Evolutionary conservation across 805 yeast species (phyloP).

Genomic region (Lipomyces yamadae): DNA sequence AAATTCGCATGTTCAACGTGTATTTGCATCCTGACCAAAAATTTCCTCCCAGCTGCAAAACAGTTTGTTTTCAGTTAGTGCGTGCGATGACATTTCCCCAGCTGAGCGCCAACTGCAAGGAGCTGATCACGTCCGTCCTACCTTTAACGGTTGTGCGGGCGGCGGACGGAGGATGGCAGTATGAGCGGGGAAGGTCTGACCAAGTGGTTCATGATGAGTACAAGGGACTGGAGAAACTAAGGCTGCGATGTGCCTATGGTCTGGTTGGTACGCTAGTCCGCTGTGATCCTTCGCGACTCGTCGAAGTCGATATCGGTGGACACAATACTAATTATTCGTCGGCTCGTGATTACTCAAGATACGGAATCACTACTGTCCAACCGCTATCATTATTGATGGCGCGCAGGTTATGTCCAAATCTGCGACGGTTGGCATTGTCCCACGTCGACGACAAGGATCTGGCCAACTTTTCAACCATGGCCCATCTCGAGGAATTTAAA

Average conservation of each 20-base stretch:
- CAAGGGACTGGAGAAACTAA: background rate
- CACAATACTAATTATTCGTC: constrained; percentile 1
- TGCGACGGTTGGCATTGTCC: background rate
- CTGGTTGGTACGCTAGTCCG: background rate
- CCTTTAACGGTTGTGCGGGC: background rate
- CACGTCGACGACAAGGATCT: constrained; percentile 2
- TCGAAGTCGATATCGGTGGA: background rate
- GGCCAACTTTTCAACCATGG: background rate
- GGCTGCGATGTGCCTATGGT: background rate
- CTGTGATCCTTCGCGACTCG: background rate
- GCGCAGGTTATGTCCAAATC: background rate
- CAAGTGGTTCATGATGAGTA: background rate
- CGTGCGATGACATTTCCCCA: background rate
- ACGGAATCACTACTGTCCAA: background rate
- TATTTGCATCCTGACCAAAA: constrained; percentile 2
- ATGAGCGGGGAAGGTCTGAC: background rate
- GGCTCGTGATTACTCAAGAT: background rate
- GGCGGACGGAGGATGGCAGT: background rate
- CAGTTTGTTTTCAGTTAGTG: background rate
- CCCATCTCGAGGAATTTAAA: background rate
- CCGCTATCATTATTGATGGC: background rate
- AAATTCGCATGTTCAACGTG: background rate
- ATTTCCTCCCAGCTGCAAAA: background rate
- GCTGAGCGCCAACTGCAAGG: background rate
- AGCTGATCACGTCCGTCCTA: background rate